These are phyloP conservation scores for Fusarium cicatricum DNA, from an alignment of 2,329 filamentous ascomycete genomes.

Conservation along the genomic window DNA sequence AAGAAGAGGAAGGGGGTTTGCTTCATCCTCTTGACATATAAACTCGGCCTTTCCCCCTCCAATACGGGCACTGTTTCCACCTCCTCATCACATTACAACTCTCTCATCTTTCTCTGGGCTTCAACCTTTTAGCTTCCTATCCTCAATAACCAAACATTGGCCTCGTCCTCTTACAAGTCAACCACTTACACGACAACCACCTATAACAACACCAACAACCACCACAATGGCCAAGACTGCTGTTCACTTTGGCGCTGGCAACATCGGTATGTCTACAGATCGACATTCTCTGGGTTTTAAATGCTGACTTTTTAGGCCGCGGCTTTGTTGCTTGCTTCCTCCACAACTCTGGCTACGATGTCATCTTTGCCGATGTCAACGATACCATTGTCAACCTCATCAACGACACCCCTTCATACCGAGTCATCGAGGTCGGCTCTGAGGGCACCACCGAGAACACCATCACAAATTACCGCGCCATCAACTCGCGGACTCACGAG, in stretches of 20 bases:
- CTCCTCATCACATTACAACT: conserved; percentile 14
- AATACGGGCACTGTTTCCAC: conserved; percentile 29
- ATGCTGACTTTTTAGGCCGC: conserved; percentile 56
- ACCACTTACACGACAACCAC: conserved; percentile 24
- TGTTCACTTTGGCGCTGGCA: conserved; percentile 86
- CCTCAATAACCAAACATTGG: not conserved
- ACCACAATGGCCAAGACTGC: conserved; percentile 67
- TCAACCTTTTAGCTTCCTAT: not conserved
- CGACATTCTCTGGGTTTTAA: not conserved
- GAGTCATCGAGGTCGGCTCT: conserved; percentile 89
- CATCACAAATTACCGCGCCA: conserved; percentile 95
- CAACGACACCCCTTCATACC: conserved; percentile 79
- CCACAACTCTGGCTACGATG: conserved; percentile 93
- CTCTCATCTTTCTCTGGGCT: not conserved
- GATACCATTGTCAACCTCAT: conserved; percentile 82
- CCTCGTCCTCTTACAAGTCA: not conserved
- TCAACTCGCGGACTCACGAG: conserved; percentile 92
- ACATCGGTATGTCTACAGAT: conserved; percentile 67
- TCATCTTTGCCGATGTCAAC: conserved; percentile 95
- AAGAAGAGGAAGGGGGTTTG: conserved; percentile 17
- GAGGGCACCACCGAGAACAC: conserved; percentile 82
- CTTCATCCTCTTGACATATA: conserved; percentile 31
- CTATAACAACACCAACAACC: conserved; percentile 14
- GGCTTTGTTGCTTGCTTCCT: conserved; percentile 92
- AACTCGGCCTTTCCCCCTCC: conserved; percentile 29